Percentiles rank a stretch among this genome's conserved stretches.
These are phyloP conservation scores for Malus fusca DNA, from an alignment of 306 rosid species.

Conservation along the genomic window DNA sequence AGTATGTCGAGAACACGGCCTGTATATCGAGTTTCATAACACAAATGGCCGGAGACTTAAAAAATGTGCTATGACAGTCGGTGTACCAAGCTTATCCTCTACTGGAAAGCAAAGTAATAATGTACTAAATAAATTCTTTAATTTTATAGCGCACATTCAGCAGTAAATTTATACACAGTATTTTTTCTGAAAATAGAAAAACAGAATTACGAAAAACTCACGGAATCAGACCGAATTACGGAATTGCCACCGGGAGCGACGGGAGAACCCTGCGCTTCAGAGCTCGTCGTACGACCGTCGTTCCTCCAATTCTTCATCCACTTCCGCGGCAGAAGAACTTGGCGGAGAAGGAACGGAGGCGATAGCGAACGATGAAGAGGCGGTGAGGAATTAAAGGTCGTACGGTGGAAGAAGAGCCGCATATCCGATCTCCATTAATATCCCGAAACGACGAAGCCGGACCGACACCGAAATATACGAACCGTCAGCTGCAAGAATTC, in stretches of 20 bases:
- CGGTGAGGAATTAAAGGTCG: background rate
- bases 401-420: background rate
- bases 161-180: background rate
- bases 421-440: background rate
- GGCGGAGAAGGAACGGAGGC: background rate
- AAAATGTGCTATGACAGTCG: too few species aligned
- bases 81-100: too few species aligned
- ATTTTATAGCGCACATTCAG: too few species aligned
- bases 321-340: background rate
- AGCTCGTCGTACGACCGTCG: background rate
- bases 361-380: background rate
- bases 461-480: background rate
- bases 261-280: background rate
- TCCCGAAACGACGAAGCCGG: background rate
- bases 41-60: too few species aligned
- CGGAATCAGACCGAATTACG: background rate
- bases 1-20: accelerated
- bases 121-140: too few species aligned
- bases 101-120: too few species aligned
- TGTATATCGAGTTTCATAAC: too few species aligned
- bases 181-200: background rate
- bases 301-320: background rate
- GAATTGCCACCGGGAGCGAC: background rate
- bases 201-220: background rate
- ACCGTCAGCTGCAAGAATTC: background rate